Base-by-base conservation (phyloP, 352 stramenopile genomes). In the Pythium periplocum region DNA sequence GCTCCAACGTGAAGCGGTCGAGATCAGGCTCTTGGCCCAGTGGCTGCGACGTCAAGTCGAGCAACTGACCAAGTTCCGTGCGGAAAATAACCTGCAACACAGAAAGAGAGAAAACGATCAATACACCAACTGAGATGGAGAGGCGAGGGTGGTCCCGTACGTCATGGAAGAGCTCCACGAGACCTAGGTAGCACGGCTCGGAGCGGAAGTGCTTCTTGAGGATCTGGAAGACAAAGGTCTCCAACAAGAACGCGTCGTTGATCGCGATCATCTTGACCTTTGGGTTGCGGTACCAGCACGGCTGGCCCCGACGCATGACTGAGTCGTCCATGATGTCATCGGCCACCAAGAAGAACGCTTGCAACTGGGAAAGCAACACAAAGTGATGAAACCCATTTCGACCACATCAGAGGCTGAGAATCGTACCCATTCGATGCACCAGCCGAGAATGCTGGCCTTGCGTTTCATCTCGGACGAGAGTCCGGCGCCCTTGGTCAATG, bases 301-400 rank as follows among this genome's bases (percentile, higher is more conserved):
- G 93, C 64, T 98, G 80, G 26, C 97, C 96, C 41, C 97, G 93
- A 47, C 97, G 91, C 43, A 90, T 98, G 44, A 96, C 77, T 32
- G 86, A 98, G 4, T 87, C 86, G 73, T 99, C 97, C 97, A 99
- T 99, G 57, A 99, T 93, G 73, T 99, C 97, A 70, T 99, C 97
- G 0, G 96, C 96, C 3, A 99, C 93, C 8, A 99, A 72, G 66
- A 99, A 98, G 59, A 98, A 99, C n/a, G 96, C 97, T 86, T 99
- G 96, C 10, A 99, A 76, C 81, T 90, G 49, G 8, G 10, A 26
- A 7, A 41, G 6, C 31, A 55, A 10, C 4, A 44, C n/a, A 47
- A 45, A 53, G n/a, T 39, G 32, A 30, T n/a, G 11, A 17, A 43
- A n/a, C 39, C 26, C 37, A 41, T 33, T 45, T 6, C 7, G 47